Conservation (phyloP, 176 grass and related monocot species). For the Avena insularis region DNA sequence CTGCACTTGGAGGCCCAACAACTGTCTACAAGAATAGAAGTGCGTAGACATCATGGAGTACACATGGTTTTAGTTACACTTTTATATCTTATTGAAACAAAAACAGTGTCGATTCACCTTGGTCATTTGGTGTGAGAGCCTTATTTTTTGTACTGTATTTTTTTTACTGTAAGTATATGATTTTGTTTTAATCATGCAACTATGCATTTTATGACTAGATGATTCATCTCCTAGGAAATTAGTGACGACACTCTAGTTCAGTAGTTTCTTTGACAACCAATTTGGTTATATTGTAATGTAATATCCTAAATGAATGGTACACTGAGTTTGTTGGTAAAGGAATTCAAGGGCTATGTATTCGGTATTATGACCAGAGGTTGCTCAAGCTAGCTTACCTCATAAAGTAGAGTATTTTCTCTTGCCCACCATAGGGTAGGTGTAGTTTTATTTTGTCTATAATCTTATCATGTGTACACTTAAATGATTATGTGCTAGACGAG, state of each 20-base stretch:
- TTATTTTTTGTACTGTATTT: background rate
- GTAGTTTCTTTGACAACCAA: background rate
- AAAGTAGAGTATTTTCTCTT: no score
- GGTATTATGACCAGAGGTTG: background rate
- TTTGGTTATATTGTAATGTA: background rate
- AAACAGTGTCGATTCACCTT: background rate
- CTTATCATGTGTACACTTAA: no score
- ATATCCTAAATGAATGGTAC: background rate
- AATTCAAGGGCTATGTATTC: background rate
- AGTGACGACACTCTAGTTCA: background rate
- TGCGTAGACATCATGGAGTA: background rate
- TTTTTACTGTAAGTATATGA: background rate
- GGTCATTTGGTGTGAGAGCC: background rate
- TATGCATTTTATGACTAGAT: background rate
- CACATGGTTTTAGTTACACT: background rate
- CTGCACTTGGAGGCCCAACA: no score
- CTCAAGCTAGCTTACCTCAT: no score
- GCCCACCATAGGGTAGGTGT: no score
- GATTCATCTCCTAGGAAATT: background rate
- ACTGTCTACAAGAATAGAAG: no score
- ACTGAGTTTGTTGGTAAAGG: background rate
- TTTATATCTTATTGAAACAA: background rate
- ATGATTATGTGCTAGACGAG: no score
- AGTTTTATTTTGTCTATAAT: no score
- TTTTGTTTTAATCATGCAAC: background rate